These are phyloP conservation scores for Ophiocytium majus DNA, from an alignment of 352 stramenopile species.

Conservation along the genomic window DNA sequence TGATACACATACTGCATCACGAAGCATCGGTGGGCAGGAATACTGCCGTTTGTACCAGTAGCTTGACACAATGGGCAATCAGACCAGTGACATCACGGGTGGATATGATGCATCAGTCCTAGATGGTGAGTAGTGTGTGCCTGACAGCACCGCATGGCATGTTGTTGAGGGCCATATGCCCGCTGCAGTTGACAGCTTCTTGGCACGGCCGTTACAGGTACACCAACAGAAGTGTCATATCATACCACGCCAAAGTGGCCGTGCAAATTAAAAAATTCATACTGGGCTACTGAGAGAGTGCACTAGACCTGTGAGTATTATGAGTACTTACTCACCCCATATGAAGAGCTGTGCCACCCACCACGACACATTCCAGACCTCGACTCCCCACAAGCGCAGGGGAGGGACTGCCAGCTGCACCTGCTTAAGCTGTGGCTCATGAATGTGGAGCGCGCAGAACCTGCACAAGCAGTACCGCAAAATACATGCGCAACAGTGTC, in stretches of 20 bases:
- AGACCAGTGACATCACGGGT: too few species aligned
- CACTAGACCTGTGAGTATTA: not conserved
- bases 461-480: not conserved
- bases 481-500: too few species aligned
- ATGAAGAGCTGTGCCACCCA: constrained; percentile 8
- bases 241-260: not conserved
- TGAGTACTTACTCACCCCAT: not conserved
- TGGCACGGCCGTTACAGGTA: not conserved
- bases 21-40: too few species aligned
- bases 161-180: not conserved
- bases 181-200: not conserved
- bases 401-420: not conserved
- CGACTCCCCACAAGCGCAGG: not conserved
- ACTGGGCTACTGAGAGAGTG: not conserved
- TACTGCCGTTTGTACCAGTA: too few species aligned
- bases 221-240: not conserved
- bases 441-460: not conserved
- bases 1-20: too few species aligned
- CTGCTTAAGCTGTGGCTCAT: not conserved
- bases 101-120: too few species aligned
- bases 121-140: too few species aligned
- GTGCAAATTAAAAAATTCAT: not conserved
- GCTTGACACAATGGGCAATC: too few species aligned
- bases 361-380: not conserved
- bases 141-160: not conserved